Percentiles rank a stretch among this genome's conserved stretches.
Conservation (phyloP, 148 eudicot species). For the Chenopodium album region DNA sequence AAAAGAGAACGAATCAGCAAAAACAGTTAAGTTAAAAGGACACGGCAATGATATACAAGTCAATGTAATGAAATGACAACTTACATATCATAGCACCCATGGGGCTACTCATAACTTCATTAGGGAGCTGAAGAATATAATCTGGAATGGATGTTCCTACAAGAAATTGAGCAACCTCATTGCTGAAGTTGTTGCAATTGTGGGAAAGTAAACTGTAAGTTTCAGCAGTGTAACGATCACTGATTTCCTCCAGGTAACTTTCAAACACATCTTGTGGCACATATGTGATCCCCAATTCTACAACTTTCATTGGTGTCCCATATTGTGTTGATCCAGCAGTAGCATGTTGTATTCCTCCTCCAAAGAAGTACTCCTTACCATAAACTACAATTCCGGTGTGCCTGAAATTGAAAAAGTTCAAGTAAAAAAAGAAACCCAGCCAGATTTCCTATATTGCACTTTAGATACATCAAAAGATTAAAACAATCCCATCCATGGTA, state of each 20-base stretch:
- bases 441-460: neutral
- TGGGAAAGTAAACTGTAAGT: constrained; percentile 85
- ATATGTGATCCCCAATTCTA: constrained; percentile 87
- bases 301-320: constrained; percentile 77
- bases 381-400: constrained; percentile 95
- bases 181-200: constrained; percentile 96
- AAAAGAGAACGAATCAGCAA: neutral
- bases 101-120: constrained; percentile 88
- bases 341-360: constrained; percentile 84
- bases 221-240: constrained; percentile 88
- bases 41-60: neutral
- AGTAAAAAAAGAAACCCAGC: neutral
- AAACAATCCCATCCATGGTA: neutral
- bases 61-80: constrained; percentile 28
- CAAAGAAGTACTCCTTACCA: constrained; percentile 87
- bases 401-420: constrained; percentile 39
- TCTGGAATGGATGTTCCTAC: constrained; percentile 78
- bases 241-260: constrained; percentile 78
- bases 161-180: constrained; percentile 94
- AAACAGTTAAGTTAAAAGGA: neutral
- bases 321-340: constrained; percentile 75
- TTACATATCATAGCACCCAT: constrained; percentile 86
- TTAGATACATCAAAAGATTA: neutral
- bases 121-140: constrained; percentile 85
- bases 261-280: constrained; percentile 90